A percentile compares a stretch with the other conserved stretches of the same genome.
Conservation (phyloP, 805 yeast species). For the Metschnikowia cubensis region DNA sequence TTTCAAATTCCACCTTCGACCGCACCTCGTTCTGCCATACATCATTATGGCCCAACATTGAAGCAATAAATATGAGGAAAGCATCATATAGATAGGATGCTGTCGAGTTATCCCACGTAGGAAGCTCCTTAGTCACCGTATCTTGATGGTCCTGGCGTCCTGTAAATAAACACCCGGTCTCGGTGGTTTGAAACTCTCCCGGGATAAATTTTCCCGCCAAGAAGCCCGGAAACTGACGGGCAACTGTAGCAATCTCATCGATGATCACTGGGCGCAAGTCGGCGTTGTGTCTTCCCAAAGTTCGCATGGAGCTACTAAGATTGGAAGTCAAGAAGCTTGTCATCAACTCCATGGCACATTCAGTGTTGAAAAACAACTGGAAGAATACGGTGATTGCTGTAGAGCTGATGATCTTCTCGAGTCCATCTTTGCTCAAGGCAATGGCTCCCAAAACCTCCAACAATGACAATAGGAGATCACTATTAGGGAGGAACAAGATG, state of each 20-base stretch:
- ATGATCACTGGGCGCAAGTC: slow-evolving; percentile 58
- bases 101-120: neutral
- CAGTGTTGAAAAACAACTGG: slow-evolving; percentile 45
- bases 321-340: slow-evolving; percentile 45
- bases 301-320: slow-evolving; percentile 71
- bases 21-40: neutral
- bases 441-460: slow-evolving; percentile 74
- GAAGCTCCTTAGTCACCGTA: neutral
- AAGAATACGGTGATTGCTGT: slow-evolving; percentile 43
- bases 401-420: slow-evolving; percentile 47
- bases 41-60: neutral
- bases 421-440: slow-evolving; percentile 71
- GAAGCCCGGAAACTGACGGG: slow-evolving; percentile 40
- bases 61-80: neutral
- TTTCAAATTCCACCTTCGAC: neutral
- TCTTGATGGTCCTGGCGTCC: slow-evolving; percentile 15
- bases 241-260: slow-evolving; percentile 42
- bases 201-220: slow-evolving; percentile 34
- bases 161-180: slow-evolving; percentile 36
- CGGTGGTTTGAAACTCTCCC: slow-evolving; percentile 42
- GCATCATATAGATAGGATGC: slow-evolving; percentile 1
- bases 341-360: slow-evolving; percentile 51
- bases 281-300: slow-evolving; percentile 79
- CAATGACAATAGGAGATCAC: slow-evolving; percentile 55
- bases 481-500: slow-evolving; percentile 51